Base-by-base conservation (phyloP, 768 basidiomycete species). In the Suillus subaureus region DNA sequence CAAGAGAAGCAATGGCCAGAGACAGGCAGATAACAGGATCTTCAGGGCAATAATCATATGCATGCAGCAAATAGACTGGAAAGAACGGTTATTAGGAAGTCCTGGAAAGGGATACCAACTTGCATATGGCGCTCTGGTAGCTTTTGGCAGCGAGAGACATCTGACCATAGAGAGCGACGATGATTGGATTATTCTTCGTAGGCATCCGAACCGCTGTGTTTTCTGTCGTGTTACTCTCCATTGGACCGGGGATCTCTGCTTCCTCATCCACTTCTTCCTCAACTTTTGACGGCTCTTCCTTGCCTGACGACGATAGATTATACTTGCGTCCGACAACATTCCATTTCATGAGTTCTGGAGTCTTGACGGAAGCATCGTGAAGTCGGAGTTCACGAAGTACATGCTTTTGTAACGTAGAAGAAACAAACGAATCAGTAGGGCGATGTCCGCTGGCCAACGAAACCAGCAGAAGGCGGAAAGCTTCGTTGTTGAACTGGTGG, bases 61-160 rank as follows among this genome's bases (percentile, higher is more conserved):
- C 94, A 70, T 94, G 91, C 55, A 98, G 78, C 40, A 96, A 80
- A 73, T 98, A 98, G 75, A 92, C 96, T 98, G 69, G 9, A 39
- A 6, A 55, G 8, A 31, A 66, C 40, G 21, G 42, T 61, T 23
- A 51, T 65, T 5, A 45, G 9, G 13, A 55, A 13, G 21, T 11
- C 56, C 52, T 56, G n/a, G 11, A 31, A 40, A 39, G n/a, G 16
- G 15, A 56, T 21, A 31, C 26, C 42, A 1, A 81, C 93, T 70
- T 70, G 97, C 96, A 96, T 61, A 96, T 87, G 6, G 95, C 92
- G 70, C 91, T 92, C 72, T 97, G 94, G 75, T 91, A 96, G 70
- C 93, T 94, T 78, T 89, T 92, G 26, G 91, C 89, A 4, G 87
- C 86, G n/a, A 93, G 84, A 70, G 92, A 90, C 58, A 94, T 84